Conservation (phyloP, 345 rosid species). For the Aurinia saxatilis region DNA sequence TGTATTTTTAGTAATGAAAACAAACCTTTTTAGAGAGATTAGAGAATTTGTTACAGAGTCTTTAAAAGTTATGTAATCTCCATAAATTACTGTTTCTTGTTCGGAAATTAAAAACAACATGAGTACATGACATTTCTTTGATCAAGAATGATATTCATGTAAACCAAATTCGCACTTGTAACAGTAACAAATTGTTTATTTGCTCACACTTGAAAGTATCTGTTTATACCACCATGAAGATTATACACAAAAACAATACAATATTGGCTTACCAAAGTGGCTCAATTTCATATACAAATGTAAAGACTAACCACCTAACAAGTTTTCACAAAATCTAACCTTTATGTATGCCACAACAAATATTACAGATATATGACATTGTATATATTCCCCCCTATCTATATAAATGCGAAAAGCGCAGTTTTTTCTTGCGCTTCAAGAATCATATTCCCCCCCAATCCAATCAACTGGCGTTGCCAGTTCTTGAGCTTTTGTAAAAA, state of each 20-base stretch:
- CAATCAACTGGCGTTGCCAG: slow-evolving; percentile 7
- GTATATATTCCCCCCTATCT: slow-evolving; percentile 14
- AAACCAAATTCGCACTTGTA: background rate
- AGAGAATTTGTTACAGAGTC: background rate
- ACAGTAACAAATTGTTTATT: background rate
- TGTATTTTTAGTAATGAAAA: slow-evolving; percentile 22
- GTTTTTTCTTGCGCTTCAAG: slow-evolving; percentile 28
- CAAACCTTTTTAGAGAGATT: slow-evolving; percentile 5
- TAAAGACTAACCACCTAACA: slow-evolving; percentile 13
- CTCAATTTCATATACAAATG: slow-evolving; percentile 24
- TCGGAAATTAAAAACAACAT: background rate
- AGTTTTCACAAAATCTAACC: slow-evolving; percentile 24
- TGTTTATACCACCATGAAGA: slow-evolving; percentile 18
- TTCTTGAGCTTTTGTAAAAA: background rate
- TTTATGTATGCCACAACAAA: slow-evolving; percentile 23
- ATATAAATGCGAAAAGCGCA: slow-evolving; percentile 19
- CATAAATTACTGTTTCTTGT: background rate
- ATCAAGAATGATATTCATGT: too few species aligned
- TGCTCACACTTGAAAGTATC: slow-evolving; percentile 25
- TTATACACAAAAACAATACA: slow-evolving; percentile 25
- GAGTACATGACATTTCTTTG: background rate
- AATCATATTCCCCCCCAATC: slow-evolving; percentile 15
- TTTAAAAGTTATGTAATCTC: background rate
- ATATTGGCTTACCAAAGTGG: slow-evolving; percentile 27
- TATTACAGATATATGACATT: slow-evolving; percentile 5